Percentiles rank a stretch among this genome's conserved stretches.
Evolutionary conservation across 2,329 filamentous ascomycete genomes (phyloP).

Genomic region (Scedosporium apiospermum): DNA sequence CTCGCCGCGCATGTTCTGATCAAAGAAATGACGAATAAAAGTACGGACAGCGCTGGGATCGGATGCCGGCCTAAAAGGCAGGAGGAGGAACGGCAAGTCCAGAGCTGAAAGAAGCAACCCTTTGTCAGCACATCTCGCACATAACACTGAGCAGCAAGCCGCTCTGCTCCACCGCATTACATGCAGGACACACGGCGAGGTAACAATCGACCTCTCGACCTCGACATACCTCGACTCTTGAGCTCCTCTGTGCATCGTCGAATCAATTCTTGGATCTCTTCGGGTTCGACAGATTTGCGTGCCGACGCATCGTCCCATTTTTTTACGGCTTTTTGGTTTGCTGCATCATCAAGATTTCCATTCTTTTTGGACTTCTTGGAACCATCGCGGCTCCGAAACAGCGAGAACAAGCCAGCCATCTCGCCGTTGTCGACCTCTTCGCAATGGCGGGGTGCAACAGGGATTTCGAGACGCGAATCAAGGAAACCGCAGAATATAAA

Average conservation of each 20-base stretch:
- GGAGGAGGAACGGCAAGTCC: slow-evolving; percentile 81
- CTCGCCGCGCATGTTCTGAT: slow-evolving; percentile 59
- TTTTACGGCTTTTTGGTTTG: slow-evolving; percentile 50
- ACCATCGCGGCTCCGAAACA: slow-evolving; percentile 68
- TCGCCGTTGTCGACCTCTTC: neutral
- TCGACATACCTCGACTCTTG: slow-evolving; percentile 76
- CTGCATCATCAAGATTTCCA: slow-evolving; percentile 37
- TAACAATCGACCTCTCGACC: neutral
- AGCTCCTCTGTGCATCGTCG: slow-evolving; percentile 80
- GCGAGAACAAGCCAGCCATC: slow-evolving; percentile 52
- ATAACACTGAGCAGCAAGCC: neutral
- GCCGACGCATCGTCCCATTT: slow-evolving; percentile 84
- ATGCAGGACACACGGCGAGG: neutral
- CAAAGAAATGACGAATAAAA: slow-evolving; percentile 90
- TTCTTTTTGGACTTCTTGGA: slow-evolving; percentile 58
- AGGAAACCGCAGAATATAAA: neutral
- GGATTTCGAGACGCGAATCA: neutral
- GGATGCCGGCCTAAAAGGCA: slow-evolving; percentile 88
- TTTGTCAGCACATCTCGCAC: slow-evolving; percentile 9
- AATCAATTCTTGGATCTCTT: slow-evolving; percentile 84
- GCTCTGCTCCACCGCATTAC: neutral
- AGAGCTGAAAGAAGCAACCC: slow-evolving; percentile 48
- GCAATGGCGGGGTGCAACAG: neutral
- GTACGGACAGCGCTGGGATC: slow-evolving; percentile 86
- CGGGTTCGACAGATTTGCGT: slow-evolving; percentile 71